These are phyloP conservation scores for Boletellus dicymbophilus DNA, from an alignment of 1,284 basidiomycete genomes.

Conservation along the genomic window DNA sequence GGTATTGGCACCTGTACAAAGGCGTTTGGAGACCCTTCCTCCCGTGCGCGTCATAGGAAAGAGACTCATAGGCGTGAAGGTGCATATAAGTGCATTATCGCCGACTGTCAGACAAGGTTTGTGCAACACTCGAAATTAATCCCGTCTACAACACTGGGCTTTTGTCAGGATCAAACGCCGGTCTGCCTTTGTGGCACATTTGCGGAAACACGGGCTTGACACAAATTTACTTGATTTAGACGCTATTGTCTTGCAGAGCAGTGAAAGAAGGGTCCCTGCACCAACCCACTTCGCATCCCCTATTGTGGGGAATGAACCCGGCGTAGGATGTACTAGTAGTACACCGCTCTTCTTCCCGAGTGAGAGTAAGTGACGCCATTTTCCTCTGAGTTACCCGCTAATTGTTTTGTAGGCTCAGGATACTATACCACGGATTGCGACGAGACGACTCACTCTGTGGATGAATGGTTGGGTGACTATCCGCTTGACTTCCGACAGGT, in stretches of 20 bases:
- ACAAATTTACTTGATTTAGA: constrained; percentile 22
- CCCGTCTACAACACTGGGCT: constrained; percentile 3
- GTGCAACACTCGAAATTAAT: constrained; percentile 4
- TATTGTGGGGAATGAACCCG: constrained; percentile 1
- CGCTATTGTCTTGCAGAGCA: constrained; percentile 7
- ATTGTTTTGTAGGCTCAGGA: constrained; percentile 17
- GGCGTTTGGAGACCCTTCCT: constrained; percentile 65
- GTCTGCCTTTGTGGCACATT: constrained; percentile 54
- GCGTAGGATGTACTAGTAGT: constrained; percentile 9
- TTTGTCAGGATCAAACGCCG: constrained; percentile 58
- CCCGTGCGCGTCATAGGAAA: constrained; percentile 57
- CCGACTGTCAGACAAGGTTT: constrained; percentile 49
- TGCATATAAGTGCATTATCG: constrained; percentile 45
- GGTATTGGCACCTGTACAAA: constrained; percentile 42
- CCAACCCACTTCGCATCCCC: constrained; percentile 1
- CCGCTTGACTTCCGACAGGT: constrained; percentile 8
- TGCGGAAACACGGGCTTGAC: constrained; percentile 50
- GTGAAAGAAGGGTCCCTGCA: neutral
- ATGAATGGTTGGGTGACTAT: constrained; percentile 7
- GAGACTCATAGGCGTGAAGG: constrained; percentile 50
- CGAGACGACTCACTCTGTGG: neutral
- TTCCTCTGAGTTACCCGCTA: constrained; percentile 1
- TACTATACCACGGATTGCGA: neutral
- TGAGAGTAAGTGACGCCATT: constrained; percentile 15
- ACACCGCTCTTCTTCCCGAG: constrained; percentile 2